Base-by-base conservation (phyloP, 1,284 basidiomycete genomes). In the Sanghuangporus sanghuang region DNA sequence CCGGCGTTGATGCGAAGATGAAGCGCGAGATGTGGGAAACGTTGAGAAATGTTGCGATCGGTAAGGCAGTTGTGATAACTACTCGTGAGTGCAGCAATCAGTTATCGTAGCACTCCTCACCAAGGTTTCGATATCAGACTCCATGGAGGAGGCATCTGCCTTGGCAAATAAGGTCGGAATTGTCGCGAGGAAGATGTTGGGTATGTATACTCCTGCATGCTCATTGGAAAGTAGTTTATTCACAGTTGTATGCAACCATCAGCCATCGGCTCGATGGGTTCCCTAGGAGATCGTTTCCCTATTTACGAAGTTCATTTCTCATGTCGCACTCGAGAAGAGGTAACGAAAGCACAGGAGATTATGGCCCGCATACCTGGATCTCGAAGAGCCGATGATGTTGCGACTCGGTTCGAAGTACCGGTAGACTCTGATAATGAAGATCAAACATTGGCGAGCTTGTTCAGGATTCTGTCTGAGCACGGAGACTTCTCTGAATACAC, bases 21-120 rank as follows among this genome's bases (percentile, higher is more conserved):
- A 93, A 92, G 74, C 79, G 91, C 50, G 88, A 92, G 27, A 90
- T 93, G 81, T 93, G 91, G 91, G 78, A 78, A 16, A 90, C 88
- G 0, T 76, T 93, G 54, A 79, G 85, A 64, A 81, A 81, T 44
- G 85, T 89, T 3, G 78, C 85, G 0, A 77, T 81, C 40, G 84
- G 87, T 56, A 86, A 89, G 71, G 82, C 86, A 2, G 81, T 89
- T 27, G 78, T 89, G 36, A 84, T 89, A 60, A 89, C 86, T 0
- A 90, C 86, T 5, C 86, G 86, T 89, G 62, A 67, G 85, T 77
- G 32, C 32, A 23, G 42, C 57, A 11, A 53, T 42, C 42, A n/a
- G 14, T 38, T 35, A 0, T 38, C 16, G 53, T 36, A 9, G 12
- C 16, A 27, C 40, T 2, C 21, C 49, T 35, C 54, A 11, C 56